Evolutionary conservation across 768 basidiomycete species (phyloP).

Genomic region (Phanerodontia chrysosporium): DNA sequence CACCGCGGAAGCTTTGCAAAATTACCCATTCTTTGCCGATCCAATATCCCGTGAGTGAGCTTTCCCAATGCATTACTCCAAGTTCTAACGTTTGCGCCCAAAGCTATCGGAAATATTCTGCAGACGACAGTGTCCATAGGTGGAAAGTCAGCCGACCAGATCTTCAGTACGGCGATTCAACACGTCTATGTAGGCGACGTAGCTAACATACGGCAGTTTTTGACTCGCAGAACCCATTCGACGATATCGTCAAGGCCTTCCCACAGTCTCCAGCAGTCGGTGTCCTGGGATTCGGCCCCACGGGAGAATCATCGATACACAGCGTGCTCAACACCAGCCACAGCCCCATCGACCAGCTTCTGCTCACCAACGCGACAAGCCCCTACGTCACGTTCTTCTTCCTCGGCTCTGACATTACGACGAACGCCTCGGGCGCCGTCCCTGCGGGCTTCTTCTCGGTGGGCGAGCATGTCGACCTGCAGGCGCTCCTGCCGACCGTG

Average conservation of each 20-base stretch:
- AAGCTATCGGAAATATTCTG: background rate
- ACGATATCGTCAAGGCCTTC: background rate
- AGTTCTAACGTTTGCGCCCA: background rate
- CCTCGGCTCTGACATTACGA: background rate
- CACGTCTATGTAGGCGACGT: background rate
- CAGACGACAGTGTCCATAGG: background rate
- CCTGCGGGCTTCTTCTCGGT: slow-evolving; percentile 11
- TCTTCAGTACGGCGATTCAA: background rate
- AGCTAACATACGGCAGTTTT: background rate
- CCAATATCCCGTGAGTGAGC: background rate
- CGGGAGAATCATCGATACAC: background rate
- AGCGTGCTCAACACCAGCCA: background rate
- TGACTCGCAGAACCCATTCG: background rate
- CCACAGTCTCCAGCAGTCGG: background rate
- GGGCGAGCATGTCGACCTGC: slow-evolving; percentile 1
- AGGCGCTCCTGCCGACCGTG: background rate
- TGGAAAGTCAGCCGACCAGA: background rate
- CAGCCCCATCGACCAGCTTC: slow-evolving; percentile 9
- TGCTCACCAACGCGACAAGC: background rate
- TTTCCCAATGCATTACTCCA: no score
- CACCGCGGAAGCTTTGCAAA: background rate
- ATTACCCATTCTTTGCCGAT: background rate
- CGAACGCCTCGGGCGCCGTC: background rate
- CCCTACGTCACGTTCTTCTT: slow-evolving; percentile 11
- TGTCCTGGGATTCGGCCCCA: slow-evolving; percentile 9